Percentiles rank a stretch among this genome's conserved stretches.
Conservation (phyloP, 73 alveolate species). For the Tetrahymena borealis region DNA sequence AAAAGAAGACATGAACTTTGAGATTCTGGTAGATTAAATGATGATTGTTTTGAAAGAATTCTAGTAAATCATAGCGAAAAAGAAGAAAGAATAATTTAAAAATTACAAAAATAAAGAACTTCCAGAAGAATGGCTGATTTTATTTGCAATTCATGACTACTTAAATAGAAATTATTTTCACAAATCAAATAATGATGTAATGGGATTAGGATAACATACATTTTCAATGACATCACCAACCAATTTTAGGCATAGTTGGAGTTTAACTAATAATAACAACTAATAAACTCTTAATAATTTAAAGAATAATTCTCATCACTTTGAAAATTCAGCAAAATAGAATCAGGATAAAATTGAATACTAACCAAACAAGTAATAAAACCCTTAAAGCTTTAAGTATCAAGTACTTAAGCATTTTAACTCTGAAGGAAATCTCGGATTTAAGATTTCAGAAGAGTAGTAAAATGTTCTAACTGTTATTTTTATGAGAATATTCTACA, state of each 20-base stretch:
- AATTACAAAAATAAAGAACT: background rate
- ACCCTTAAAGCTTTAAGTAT: background rate
- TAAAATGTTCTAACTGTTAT: background rate
- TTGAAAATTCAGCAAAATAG: too few species aligned
- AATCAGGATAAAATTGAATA: too few species aligned
- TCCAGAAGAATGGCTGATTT: background rate
- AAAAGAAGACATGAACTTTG: background rate
- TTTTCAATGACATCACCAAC: background rate
- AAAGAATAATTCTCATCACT: background rate
- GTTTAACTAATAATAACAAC: background rate
- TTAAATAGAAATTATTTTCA: background rate
- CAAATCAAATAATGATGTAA: background rate
- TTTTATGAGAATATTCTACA: background rate
- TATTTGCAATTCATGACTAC: background rate
- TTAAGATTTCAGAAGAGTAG: background rate
- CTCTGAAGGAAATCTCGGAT: background rate
- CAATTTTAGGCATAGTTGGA: background rate
- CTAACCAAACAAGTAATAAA: background rate
- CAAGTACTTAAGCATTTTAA: background rate
- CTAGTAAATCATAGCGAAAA: background rate
- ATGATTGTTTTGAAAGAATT: background rate
- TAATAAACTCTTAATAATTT: too few species aligned
- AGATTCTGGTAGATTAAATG: background rate
- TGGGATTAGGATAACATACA: background rate
- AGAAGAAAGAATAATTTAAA: background rate